Base-by-base conservation (phyloP, 768 basidiomycete genomes). In the Lactifluus subvellereus region DNA sequence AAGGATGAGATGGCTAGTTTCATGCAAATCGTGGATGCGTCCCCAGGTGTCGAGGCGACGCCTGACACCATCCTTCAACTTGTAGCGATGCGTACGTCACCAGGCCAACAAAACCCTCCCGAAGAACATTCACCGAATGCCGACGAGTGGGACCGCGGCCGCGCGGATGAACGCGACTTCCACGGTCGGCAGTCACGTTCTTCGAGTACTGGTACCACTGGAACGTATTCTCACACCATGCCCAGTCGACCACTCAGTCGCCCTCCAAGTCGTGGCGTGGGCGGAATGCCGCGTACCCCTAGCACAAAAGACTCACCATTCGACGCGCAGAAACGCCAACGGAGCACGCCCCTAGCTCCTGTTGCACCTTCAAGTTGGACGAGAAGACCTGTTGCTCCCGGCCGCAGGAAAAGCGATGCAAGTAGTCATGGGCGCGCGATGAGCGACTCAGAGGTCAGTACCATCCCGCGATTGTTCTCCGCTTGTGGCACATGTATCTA, bases 351-450 rank as follows among this genome's bases (percentile, higher is more conserved):
- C 0, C 74, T 91, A 2, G 72, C 71, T 4, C 76, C 72, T 58
- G 76, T 72, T 32, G 83, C 87, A 1, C 91, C 91, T 0, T 90
- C 90, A 3, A 91, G 87, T 67, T 91, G 89, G 87, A 70, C 81
- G 33, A 86, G 83, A 65, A 82, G 87, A 3, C 88, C 88, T 4
- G 75, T 77, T 16, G 88, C 89, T 14, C 85, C 86, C 6, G 75
- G 79, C 51, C 79, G 91, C 58, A 77, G 89, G 57, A 88, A 81
- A 75, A 91, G 90, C 64, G 82, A 89, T 67, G 88, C 87, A 10
- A 86, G 87, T n/a, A 81, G 79, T 63, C 73, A 77, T 48, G 73
- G 72, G 47, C 77, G 74, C 30, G 72, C 75, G 8, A 65, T 72
- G 52, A 91, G 90, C 68, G 91, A 93, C 67, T 84, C 85, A 2